phyloP scores from a whole-genome alignment of 352 stramenopile genomes.

The Bremia lactucae region DNA sequence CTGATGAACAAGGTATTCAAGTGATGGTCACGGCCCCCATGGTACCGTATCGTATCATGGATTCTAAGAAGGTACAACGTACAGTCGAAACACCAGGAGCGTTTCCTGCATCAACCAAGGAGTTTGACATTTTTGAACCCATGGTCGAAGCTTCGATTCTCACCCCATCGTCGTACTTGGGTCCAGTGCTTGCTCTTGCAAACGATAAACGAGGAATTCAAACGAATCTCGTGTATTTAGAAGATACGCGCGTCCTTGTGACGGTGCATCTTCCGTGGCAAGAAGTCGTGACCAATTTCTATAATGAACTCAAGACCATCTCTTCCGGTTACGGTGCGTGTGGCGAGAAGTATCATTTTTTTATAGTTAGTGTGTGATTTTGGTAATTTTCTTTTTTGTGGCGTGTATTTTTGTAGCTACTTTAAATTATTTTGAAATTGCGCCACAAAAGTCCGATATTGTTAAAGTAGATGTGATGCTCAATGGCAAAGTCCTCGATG shows the following conservation, averaged over 20 bases:
- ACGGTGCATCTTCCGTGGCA: conserved; percentile 94
- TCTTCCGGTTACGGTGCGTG: conserved; percentile 89
- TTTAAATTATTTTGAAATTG: conserved; percentile 91
- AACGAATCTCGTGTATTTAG: conserved; percentile 91
- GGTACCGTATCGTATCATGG: conserved; percentile 92
- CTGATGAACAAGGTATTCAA: conserved; percentile 95
- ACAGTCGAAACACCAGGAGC: conserved; percentile 65
- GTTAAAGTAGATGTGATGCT: conserved; percentile 92
- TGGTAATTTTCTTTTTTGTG: neutral
- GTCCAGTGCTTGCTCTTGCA: conserved; percentile 90
- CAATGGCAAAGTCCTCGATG: conserved; percentile 92
- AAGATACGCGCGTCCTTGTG: conserved; percentile 91
- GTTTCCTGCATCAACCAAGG: conserved; percentile 78
- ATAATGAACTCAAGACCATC: conserved; percentile 95
- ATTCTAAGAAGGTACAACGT: conserved; percentile 29
- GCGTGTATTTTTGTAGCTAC: conserved; percentile 36
- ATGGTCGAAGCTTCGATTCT: conserved; percentile 96
- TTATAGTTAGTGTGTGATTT: neutral
- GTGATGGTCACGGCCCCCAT: conserved; percentile 97
- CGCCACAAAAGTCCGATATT: conserved; percentile 88
- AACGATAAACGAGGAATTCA: conserved; percentile 86
- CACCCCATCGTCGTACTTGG: conserved; percentile 90
- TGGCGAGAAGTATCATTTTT: neutral
- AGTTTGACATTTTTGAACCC: conserved; percentile 88
- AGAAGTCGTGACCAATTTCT: conserved; percentile 99